Conservation (phyloP, 257 asterid species). For the Echites panduratus region DNA sequence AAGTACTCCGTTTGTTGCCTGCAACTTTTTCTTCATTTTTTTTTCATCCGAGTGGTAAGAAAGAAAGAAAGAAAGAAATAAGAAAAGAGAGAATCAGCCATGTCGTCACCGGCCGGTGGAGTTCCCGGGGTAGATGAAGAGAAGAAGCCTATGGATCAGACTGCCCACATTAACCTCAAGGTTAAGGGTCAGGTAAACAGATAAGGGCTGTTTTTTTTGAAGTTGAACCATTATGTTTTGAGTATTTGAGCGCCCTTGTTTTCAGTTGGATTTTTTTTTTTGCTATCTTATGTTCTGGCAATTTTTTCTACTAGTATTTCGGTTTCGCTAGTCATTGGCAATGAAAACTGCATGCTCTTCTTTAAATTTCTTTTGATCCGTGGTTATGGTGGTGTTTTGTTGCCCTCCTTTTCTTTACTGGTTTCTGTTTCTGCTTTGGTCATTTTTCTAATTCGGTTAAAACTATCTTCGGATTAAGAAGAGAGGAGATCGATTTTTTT, state of each 20-base stretch:
- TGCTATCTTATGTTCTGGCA: too few species aligned
- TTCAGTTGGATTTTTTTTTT: neutral
- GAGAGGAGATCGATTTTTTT: neutral
- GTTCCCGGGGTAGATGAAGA: conserved; percentile 25
- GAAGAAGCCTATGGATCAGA: conserved; percentile 25
- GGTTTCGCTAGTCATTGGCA: too few species aligned
- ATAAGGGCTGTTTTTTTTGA: too few species aligned
- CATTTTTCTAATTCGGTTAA: neutral
- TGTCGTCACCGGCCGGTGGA: conserved; percentile 20
- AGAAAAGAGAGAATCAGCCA: neutral
- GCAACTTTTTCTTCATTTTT: too few species aligned
- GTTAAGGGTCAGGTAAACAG: conserved; percentile 31
- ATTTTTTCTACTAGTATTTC: too few species aligned
- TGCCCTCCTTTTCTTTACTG: neutral
- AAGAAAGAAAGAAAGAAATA: neutral
- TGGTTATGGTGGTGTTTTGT: too few species aligned
- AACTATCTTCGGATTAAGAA: neutral
- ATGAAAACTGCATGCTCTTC: too few species aligned
- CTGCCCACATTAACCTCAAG: conserved; percentile 29
- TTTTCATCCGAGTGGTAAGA: neutral
- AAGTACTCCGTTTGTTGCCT: neutral
- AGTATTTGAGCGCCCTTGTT: neutral
- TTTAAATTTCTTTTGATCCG: too few species aligned
- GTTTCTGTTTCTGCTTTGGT: neutral
- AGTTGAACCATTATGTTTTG: too few species aligned